phyloP scores from a whole-genome alignment of 83 land plant genomes.

The Thuja plicata region DNA sequence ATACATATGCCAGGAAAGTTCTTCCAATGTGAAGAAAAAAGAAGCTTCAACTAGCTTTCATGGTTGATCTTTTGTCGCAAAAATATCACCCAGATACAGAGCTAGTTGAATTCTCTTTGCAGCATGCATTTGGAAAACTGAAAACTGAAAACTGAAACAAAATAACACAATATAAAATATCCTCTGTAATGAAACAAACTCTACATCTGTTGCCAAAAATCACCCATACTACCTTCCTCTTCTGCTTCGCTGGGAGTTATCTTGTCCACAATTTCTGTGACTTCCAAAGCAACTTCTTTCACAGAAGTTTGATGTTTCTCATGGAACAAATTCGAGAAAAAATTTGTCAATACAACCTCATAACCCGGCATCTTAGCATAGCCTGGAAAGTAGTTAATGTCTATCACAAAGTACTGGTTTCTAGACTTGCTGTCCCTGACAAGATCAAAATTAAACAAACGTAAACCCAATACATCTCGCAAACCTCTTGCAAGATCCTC shows the following conservation, averaged over 20 bases:
- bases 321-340: constrained; percentile 18
- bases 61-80: not conserved
- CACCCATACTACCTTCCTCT: not conserved
- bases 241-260: not conserved
- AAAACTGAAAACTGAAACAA: not conserved
- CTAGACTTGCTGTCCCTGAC: constrained; percentile 31
- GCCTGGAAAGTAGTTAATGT: constrained; percentile 63
- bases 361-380: constrained; percentile 58
- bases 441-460: constrained; percentile 51
- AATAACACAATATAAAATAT: not conserved
- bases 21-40: not conserved
- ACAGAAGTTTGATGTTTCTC: not conserved
- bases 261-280: not conserved
- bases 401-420: constrained; percentile 46
- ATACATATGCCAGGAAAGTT: not conserved
- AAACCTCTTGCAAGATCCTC: constrained; percentile 32
- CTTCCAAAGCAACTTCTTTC: not conserved
- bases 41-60: not conserved
- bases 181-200: not conserved
- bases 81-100: not conserved
- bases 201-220: not conserved
- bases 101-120: not conserved
- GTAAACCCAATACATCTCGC: constrained; percentile 35
- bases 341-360: constrained; percentile 42
- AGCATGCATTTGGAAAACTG: not conserved